A percentile compares a stretch with the other conserved stretches of the same genome.
Evolutionary conservation across 768 basidiomycete species (phyloP).

Genomic region (Tylopilus vinaceipallidus): DNA sequence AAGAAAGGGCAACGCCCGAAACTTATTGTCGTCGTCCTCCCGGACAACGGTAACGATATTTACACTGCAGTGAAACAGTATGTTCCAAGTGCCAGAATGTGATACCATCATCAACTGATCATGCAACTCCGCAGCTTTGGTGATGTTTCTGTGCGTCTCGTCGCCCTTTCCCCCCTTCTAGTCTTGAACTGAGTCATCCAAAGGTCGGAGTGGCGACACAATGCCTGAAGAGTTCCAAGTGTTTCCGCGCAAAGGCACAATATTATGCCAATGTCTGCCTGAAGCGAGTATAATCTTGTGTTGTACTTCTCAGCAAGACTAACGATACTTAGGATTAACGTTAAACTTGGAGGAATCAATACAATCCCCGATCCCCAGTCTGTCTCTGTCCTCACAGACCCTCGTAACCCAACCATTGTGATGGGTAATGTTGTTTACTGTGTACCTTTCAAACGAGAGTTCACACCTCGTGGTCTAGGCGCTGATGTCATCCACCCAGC

Average conservation of each 20-base stretch:
- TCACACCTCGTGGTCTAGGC: slow-evolving; percentile 38
- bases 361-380: slow-evolving; percentile 69
- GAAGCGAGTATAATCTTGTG: slow-evolving; percentile 52
- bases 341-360: slow-evolving; percentile 84
- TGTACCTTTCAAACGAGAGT: not conserved
- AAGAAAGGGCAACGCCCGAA: slow-evolving; percentile 45
- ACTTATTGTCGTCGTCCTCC: slow-evolving; percentile 67
- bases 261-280: slow-evolving; percentile 81
- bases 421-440: slow-evolving; percentile 50
- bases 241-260: slow-evolving; percentile 64
- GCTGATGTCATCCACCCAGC: slow-evolving; percentile 85
- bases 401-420: slow-evolving; percentile 72
- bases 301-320: not conserved
- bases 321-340: slow-evolving; percentile 58
- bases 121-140: slow-evolving; percentile 63
- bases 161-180: not conserved
- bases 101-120: slow-evolving; percentile 1
- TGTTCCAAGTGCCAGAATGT: slow-evolving; percentile 24
- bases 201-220: slow-evolving; percentile 78
- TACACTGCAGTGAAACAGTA: slow-evolving; percentile 81
- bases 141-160: slow-evolving; percentile 50
- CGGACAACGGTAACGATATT: slow-evolving; percentile 72
- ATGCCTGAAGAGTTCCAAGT: slow-evolving; percentile 68
- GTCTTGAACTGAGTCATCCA: not conserved
- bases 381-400: slow-evolving; percentile 63